Conservation (phyloP, 129 eudicot species). For the Flaveria brownii region DNA sequence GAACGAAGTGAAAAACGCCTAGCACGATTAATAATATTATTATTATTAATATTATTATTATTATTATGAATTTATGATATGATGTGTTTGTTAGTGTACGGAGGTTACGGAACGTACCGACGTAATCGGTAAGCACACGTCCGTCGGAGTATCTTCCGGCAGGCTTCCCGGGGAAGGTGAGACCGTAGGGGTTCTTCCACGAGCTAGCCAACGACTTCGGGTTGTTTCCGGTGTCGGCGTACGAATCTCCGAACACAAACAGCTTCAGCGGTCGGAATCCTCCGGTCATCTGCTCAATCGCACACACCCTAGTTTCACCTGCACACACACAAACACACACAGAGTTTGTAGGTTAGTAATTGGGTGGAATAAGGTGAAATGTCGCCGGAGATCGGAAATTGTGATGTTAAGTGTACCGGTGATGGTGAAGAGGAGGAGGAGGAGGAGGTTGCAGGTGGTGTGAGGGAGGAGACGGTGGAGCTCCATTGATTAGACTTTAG, state of each 20-base stretch:
- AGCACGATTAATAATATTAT: not conserved
- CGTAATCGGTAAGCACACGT: slow-evolving; percentile 78
- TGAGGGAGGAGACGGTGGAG: slow-evolving; percentile 24
- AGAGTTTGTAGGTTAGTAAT: too few relatives aligned
- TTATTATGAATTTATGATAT: too few relatives aligned
- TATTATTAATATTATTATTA: too few relatives aligned
- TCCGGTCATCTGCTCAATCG: not conserved
- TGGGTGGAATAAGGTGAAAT: too few relatives aligned
- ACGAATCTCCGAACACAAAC: slow-evolving; percentile 88
- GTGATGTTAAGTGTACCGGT: slow-evolving; percentile 35
- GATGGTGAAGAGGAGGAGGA: slow-evolving; percentile 25
- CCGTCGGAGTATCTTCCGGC: slow-evolving; percentile 96
- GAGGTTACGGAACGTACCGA: slow-evolving; percentile 44
- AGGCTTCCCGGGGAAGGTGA: slow-evolving; percentile 93
- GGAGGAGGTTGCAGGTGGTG: slow-evolving; percentile 15
- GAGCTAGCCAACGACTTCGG: slow-evolving; percentile 47
- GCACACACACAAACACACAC: not conserved
- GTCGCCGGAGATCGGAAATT: not conserved
- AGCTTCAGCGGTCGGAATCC: slow-evolving; percentile 45
- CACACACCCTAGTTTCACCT: slow-evolving; percentile 23
- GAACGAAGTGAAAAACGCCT: not conserved
- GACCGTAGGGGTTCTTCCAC: slow-evolving; percentile 75
- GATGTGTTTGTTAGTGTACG: not conserved
- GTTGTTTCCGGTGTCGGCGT: slow-evolving; percentile 78
- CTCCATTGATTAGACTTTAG: slow-evolving; percentile 33